Conservation (phyloP, 2,329 filamentous ascomycete species). For the Seiridium cupressi region DNA sequence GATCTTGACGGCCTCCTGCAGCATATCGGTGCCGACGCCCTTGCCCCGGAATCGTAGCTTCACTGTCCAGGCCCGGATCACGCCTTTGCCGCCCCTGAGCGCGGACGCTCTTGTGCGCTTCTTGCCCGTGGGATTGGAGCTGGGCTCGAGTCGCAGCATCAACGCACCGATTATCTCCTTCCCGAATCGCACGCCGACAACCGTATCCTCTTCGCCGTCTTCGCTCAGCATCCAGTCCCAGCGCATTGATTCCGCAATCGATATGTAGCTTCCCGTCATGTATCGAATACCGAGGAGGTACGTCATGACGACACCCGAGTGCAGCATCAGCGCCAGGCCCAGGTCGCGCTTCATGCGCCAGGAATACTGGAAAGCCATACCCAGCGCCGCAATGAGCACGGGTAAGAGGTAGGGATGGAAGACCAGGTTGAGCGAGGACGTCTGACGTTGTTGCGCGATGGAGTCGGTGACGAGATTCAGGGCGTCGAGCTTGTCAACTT, state of each 20-base stretch:
- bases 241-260: slow-evolving; percentile 57
- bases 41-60: slow-evolving; percentile 64
- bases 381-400: slow-evolving; percentile 42
- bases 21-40: slow-evolving; percentile 69
- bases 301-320: slow-evolving; percentile 60
- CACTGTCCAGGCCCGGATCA: slow-evolving; percentile 83
- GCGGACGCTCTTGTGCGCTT: slow-evolving; percentile 29
- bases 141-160: slow-evolving; percentile 63
- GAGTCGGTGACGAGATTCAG: slow-evolving; percentile 77
- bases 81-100: slow-evolving; percentile 59
- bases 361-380: slow-evolving; percentile 43
- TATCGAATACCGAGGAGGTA: slow-evolving; percentile 62
- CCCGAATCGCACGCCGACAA: slow-evolving; percentile 68
- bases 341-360: slow-evolving; percentile 47
- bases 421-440: slow-evolving; percentile 61
- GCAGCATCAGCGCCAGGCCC: slow-evolving; percentile 55
- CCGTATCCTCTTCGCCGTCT: slow-evolving; percentile 47
- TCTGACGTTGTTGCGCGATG: slow-evolving; percentile 77
- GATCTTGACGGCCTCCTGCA: slow-evolving; percentile 69
- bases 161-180: slow-evolving; percentile 68
- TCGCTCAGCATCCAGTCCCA: slow-evolving; percentile 59
- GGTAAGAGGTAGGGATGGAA: slow-evolving; percentile 58
- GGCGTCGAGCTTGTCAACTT: slow-evolving; percentile 63
- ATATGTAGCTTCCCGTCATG: slow-evolving; percentile 60
- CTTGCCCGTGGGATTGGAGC: slow-evolving; percentile 16